Base-by-base conservation (phyloP, 768 basidiomycete species). In the Trametes gibbosa region DNA sequence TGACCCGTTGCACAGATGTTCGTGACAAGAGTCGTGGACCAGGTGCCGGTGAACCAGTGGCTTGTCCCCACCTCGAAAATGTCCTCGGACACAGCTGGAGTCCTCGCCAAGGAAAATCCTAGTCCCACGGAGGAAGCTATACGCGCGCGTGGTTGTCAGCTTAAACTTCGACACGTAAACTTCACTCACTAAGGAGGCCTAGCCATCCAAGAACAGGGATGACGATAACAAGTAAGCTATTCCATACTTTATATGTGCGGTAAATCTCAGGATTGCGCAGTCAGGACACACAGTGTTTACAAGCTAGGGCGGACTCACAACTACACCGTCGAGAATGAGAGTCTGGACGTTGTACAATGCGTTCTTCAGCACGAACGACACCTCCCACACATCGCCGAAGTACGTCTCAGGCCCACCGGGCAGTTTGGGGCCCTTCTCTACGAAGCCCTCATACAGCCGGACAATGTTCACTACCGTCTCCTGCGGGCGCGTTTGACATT, bases 161-260 rank as follows among this genome's bases (percentile, higher is more conserved):
- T 9, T 19, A 43, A 9, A 19, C n/a, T 24, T 25, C 13, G 2
- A 25, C n/a, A n/a, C n/a, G n/a, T n/a, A n/a, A n/a, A n/a, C n/a
- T n/a, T 13, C 13, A 14, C 72, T 13, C 59, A 71, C 74, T 53
- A 4, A 46, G 61, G 8, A 69, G 64, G n/a, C 46, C 59, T 32
- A 61, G 63, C 72, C 72, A 76, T 37, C 72, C 56, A 2, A 76
- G 17, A 8, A 12, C 14, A 2, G 74, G 74, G 0, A 75, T 0
- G 3, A 70, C 17, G 53, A 75, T 64, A 13, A 70, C 21, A 2
- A 43, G 57, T 13, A 66, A 46, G 4, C 63, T 69, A n/a, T 69
- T 71, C 73, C 73, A 75, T 24, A 70, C 72, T n/a, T 66, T 66
- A 24, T 74, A 74, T 16, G 62, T 58, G 1, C 62, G 62, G 37